A percentile compares a stretch with the other conserved stretches of the same genome.
These are phyloP conservation scores for Jasminum sambac DNA, from an alignment of 257 asterid genomes.

Conservation along the genomic window DNA sequence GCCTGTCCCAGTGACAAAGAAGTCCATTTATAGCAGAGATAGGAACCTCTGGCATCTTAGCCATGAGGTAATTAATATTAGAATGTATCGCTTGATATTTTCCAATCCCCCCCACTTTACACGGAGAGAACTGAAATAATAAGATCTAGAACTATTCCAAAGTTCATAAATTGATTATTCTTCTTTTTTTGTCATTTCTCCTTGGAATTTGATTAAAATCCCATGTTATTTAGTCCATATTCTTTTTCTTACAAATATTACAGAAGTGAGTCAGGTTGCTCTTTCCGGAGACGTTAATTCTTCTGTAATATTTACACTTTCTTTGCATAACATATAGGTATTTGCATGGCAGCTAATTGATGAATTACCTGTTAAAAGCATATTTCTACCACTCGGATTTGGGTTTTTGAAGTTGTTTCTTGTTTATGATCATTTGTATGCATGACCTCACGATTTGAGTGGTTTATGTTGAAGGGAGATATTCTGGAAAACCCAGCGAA, in stretches of 20 bases:
- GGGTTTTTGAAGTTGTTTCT: too few species aligned
- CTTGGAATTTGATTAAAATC: background rate
- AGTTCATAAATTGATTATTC: background rate
- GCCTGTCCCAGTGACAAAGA: slow-evolving; percentile 94
- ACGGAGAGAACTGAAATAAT: background rate
- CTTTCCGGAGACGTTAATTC: background rate
- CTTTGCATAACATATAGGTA: too few species aligned
- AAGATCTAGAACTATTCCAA: background rate
- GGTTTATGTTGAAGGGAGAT: slow-evolving; percentile 57
- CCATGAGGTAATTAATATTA: slow-evolving; percentile 69
- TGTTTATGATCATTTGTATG: too few species aligned
- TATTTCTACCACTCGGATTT: too few species aligned
- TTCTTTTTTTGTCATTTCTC: background rate
- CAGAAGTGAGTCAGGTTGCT: background rate
- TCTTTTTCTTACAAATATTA: background rate
- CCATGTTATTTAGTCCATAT: background rate
- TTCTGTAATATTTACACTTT: too few species aligned
- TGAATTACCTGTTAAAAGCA: too few species aligned
- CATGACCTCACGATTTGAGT: too few species aligned
- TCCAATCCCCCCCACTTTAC: background rate
- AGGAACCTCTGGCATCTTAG: slow-evolving; percentile 98
- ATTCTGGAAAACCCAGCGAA: slow-evolving; percentile 91
- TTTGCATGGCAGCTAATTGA: too few species aligned
- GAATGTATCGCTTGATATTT: background rate
- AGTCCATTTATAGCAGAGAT: slow-evolving; percentile 96